Evolutionary conservation across 768 basidiomycete species (phyloP).

Genomic region (Psilocybe subaeruginosa): DNA sequence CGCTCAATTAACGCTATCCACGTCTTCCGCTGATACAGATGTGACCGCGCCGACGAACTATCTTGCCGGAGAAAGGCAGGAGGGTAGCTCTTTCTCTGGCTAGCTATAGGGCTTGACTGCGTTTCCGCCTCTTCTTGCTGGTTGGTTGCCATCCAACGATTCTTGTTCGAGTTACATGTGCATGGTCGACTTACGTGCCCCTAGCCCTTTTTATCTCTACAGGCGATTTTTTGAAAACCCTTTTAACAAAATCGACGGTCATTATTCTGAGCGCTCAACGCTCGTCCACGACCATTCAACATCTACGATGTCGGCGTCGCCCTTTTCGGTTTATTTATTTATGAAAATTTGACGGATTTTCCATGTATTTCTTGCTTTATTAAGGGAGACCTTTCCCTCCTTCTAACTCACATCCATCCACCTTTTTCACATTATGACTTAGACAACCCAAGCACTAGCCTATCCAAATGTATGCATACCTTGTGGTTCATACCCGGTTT

Average conservation of each 20-base stretch:
- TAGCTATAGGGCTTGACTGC: too few relatives aligned
- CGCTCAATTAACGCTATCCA: background rate
- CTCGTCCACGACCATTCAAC: background rate
- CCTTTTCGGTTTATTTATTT: background rate
- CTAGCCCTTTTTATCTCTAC: background rate
- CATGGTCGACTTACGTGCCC: background rate
- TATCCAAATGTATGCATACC: background rate
- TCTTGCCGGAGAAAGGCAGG: background rate
- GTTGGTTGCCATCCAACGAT: background rate
- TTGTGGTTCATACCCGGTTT: background rate
- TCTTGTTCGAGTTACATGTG: background rate
- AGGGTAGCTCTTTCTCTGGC: background rate
- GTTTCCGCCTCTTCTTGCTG: conserved; percentile 1
- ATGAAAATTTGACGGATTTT: background rate
- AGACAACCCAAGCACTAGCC: background rate
- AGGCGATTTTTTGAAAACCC: conserved; percentile 1
- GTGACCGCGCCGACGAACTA: background rate
- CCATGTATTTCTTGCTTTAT: background rate
- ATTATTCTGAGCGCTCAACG: background rate
- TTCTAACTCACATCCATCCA: background rate
- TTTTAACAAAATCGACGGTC: background rate
- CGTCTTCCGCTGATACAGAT: background rate
- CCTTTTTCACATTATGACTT: background rate
- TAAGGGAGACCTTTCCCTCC: background rate
- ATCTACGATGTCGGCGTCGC: background rate